Evolutionary conservation across 352 stramenopile genomes (phyloP), one percentile per base, ranked within the genome.

Genomic region (Phytophthora fragariae): DNA sequence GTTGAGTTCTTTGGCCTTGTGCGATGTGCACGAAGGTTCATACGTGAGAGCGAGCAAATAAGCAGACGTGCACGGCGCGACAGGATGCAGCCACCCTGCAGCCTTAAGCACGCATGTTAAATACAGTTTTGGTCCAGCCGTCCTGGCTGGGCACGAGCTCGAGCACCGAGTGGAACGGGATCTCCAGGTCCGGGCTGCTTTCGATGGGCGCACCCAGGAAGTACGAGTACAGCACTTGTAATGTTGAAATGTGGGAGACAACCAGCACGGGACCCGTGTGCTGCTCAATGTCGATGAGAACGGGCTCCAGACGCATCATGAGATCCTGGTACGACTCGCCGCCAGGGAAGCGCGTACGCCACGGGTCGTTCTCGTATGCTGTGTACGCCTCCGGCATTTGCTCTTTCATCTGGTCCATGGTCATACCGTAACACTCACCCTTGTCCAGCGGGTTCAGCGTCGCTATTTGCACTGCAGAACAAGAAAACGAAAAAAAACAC

Each of bases 291-390:
- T 98, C 95, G 65, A 98, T 98, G 60, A 98, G 90, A 53, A 98
- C 85, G 31, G 94, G 93, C 65, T 97, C 86, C 24, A 98, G 76
- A 17, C 95, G 90, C 68, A 97, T 77, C 82, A 98, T 98, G 29
- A 98, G 90, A 73, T 98, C 95, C 52, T 95, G 87, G 76, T 98
- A 98, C 8, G 92, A 98, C 80, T 98, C 95, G 61, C 94, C 95
- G 15, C 94, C 93, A 0, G 91, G 92, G 62, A 95, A 95, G 14
- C 89, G 86, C 52, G 89, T 93, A 62, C 91, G 88, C 84, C 84
- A 94, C 53, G 86, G 89, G 61, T 95, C 86, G 19, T 83, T 75
- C 61, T 84, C 68, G 74, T 91, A 95, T 10, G 85, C 78, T 4
- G 88, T 73, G 70, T 84, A 92, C 0, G 86, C 87, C 17, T 95